Evolutionary conservation across 164 flowering plant genomes (phyloP), one percentile per base, ranked within the genome.

Genomic region (Sedum album): DNA sequence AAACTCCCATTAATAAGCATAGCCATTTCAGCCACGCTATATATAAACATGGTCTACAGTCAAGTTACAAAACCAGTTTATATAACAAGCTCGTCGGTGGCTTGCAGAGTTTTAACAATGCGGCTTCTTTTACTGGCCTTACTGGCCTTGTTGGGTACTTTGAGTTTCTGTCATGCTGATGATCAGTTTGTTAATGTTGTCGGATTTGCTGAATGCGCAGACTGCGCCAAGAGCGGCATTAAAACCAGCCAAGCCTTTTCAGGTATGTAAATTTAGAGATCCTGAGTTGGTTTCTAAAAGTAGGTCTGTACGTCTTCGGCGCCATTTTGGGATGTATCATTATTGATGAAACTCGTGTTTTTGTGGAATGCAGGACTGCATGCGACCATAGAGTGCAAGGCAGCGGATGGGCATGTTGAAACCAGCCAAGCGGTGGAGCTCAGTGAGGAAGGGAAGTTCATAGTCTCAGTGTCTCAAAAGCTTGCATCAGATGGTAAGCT

Each of bases 141-240:
- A 66, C 30, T 80, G 48, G 65, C 66, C 25, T 70, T 84, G 9
- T 69, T 87, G 2, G 68, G 79, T n/a, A 57, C 68, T 9, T 69
- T 60, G 15, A 80, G 76, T 26, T 71, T 75, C 70, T 78, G 84
- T 72, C 38, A 71, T 74, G 80, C 72, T 7, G 80, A 69, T 25
- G 77, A 74, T 13, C 74, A 76, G 68, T 71, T 75, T 17, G 85
- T 82, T 4, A 82, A 88, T 72, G 96, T 88, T 2, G 83, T 89
- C 55, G 98, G 98, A 0, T 15, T 71, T 9, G 88, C 85, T 48
- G 90, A 86, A 67, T 92, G 98, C 75, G 76, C 85, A 21, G 91
- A 85, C 38, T 93, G 98, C 62, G 53, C 66, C 11, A 55, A 80
- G 75, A 81, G 68, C 31, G 83, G 81, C 60, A 67, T 86, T 62